Percentiles rank a stretch among this genome's conserved stretches.
Conservation (phyloP, 192 early-diverging fungal genomes). For the Backusella sp. region DNA sequence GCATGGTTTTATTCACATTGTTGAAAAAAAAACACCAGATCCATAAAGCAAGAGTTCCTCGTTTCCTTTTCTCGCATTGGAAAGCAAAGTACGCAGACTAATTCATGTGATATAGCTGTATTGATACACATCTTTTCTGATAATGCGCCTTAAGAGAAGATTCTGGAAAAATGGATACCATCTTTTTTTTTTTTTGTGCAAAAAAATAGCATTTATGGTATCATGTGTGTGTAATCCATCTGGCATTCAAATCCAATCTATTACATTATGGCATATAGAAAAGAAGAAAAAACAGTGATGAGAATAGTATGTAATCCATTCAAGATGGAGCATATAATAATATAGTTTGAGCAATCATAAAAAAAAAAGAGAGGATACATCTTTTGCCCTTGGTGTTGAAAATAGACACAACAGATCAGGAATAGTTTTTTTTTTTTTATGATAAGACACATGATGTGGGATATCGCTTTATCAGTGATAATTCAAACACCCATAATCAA, state of each 20-base stretch:
- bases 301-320: too few relatives aligned
- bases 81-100: too few relatives aligned
- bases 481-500: neutral
- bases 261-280: neutral
- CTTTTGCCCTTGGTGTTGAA: neutral
- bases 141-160: too few relatives aligned
- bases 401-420: neutral
- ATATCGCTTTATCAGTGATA: too few relatives aligned
- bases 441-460: neutral
- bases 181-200: neutral
- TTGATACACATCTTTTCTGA: too few relatives aligned
- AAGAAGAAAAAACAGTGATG: neutral
- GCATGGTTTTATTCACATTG: too few relatives aligned
- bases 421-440: neutral
- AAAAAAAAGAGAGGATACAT: neutral
- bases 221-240: neutral
- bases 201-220: too few relatives aligned
- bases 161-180: neutral
- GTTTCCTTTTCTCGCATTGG: too few relatives aligned
- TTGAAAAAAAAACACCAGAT: too few relatives aligned
- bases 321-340: neutral
- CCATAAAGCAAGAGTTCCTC: too few relatives aligned
- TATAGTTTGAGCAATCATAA: neutral
- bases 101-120: too few relatives aligned
- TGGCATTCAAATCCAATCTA: neutral